Percentiles rank a stretch among this genome's conserved stretches.
Evolutionary conservation across 208 protist species (phyloP).

Genomic region (Lotmaria passim): DNA sequence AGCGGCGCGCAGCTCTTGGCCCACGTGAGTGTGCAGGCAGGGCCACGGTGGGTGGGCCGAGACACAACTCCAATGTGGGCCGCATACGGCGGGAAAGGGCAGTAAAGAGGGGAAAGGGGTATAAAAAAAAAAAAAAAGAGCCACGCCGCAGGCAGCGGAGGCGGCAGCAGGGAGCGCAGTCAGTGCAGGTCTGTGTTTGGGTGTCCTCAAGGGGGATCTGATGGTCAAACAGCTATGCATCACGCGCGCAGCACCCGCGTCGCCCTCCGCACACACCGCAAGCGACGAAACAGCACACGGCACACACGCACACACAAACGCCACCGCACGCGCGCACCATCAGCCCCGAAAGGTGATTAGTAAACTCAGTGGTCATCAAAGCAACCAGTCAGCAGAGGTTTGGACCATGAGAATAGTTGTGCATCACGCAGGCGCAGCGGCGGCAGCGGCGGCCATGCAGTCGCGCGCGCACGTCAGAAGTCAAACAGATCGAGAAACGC

Average conservation of each 20-base stretch:
- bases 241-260: slow-evolving; percentile 1
- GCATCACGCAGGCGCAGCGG: slow-evolving; percentile 13
- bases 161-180: neutral
- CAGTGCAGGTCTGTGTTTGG: slow-evolving; percentile 25
- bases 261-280: too few relatives aligned
- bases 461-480: slow-evolving; percentile 29
- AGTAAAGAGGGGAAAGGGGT: too few relatives aligned
- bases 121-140: too few relatives aligned
- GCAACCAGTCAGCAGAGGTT: slow-evolving; percentile 1
- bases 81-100: neutral
- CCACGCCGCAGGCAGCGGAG: neutral
- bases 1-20: slow-evolving; percentile 11
- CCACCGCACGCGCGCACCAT: neutral
- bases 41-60: slow-evolving; percentile 11
- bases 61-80: slow-evolving; percentile 14
- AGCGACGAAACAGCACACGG: too few relatives aligned
- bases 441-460: neutral
- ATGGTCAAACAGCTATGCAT: slow-evolving; percentile 17
- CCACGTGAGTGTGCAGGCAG: slow-evolving; percentile 19
- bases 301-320: slow-evolving; percentile 6
- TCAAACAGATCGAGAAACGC: slow-evolving; percentile 46
- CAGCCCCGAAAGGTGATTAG: slow-evolving; percentile 16
- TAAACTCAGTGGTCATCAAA: slow-evolving; percentile 18
- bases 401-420: slow-evolving; percentile 17
- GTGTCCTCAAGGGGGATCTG: slow-evolving; percentile 23